Base-by-base conservation (phyloP, 306 rosid species). In the Acacia acuminata region DNA sequence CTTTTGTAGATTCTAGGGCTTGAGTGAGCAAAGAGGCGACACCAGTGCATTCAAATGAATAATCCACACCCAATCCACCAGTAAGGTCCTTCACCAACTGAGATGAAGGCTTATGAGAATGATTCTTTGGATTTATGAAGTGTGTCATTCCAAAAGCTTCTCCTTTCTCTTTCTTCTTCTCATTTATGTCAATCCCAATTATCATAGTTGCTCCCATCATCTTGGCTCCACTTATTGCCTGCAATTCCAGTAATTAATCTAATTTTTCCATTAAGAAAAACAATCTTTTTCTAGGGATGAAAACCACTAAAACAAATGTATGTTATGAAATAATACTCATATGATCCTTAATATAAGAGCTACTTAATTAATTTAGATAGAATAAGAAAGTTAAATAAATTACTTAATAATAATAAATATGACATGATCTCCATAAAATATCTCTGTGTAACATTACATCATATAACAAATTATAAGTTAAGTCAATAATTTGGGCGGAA, bases 61-160 rank as follows among this genome's bases (percentile, higher is more conserved):
- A 88, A 78, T 91, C 92, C 36, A 88, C 96, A 68, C 92, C 93
- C 73, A 50, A 8, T 78, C 93, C 95, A 71, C 73, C 82, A 12
- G 80, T 86, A 0, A 81, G 17, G 17, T 27, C 27, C 27, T 27
- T 27, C 27, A 27, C 27, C 27, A 27, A 27, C 1, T 27, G 27
- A 27, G 27, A 27, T 0, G 27, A 27, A 27, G 87, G 64, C 38
- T 80, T 90, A 22, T 24, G 19, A 8, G 77, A 60, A 10, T 53
- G 56, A 17, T 53, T 10, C 24, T 67, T 2, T 0, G 90, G 83
- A 66, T 90, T 87, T 87, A 88, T 84, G 14, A 85, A 88, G 3
- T 85, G 48, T 8, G 89, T 88, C 77, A 87, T 84, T 65, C 86
- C 92, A 78, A 87, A 61, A 61, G 36, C 27, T 27, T 61, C 5